Evolutionary conservation across 2,329 filamentous ascomycete species (phyloP).

Genomic region (Orbilia oligospora): DNA sequence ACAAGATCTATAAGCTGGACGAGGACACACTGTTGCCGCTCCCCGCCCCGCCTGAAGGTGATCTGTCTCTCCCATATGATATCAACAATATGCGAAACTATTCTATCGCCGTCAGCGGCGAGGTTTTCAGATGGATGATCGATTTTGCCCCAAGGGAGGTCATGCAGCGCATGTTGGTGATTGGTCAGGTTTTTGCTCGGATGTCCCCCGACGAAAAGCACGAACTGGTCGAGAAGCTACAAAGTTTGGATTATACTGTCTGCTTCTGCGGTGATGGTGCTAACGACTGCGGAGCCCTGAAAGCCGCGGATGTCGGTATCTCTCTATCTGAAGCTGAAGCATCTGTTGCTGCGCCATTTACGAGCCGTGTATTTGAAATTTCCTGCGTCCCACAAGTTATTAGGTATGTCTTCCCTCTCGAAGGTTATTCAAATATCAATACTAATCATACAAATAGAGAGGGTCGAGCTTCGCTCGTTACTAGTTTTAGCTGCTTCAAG

Average conservation of each 20-base stretch:
- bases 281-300: conserved; percentile 96
- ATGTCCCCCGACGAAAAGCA: conserved; percentile 99
- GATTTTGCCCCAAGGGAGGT: conserved; percentile 89
- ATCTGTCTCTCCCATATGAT: conserved; percentile 88
- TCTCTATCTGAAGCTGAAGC: conserved; percentile 97
- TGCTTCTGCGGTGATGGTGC: conserved; percentile 98
- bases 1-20: conserved; percentile 82
- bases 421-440: background rate
- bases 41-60: conserved; percentile 77
- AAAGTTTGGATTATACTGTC: conserved; percentile 93
- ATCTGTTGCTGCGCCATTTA: conserved; percentile 97
- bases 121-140: conserved; percentile 96
- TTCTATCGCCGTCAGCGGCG: conserved; percentile 88
- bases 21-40: conserved; percentile 83
- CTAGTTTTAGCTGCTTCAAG: conserved; percentile 99
- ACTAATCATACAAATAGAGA: conserved; percentile 72
- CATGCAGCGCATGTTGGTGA: conserved; percentile 87
- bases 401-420: conserved; percentile 70
- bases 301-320: conserved; percentile 96
- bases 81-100: conserved; percentile 86
- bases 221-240: conserved; percentile 95
- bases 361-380: conserved; percentile 94
- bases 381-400: conserved; percentile 95
- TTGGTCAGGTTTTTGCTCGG: conserved; percentile 92
- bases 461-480: conserved; percentile 94